Base-by-base conservation (phyloP, 1,284 basidiomycete genomes). In the Malassezia yamatoensis region DNA sequence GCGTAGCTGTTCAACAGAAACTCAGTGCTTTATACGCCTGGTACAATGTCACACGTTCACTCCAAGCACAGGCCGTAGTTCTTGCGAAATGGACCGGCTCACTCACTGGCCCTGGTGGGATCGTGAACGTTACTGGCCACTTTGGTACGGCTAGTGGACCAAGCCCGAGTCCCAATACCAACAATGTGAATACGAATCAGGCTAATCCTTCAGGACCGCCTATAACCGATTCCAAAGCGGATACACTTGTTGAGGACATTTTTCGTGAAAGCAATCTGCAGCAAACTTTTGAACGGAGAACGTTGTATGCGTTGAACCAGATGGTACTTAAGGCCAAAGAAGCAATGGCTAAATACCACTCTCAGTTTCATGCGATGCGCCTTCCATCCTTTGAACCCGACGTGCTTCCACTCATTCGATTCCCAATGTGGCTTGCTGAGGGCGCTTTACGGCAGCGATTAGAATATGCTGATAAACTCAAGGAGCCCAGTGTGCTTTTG, bases 241-340 rank as follows among this genome's bases (percentile, higher is more conserved):
- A 59, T 10, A 62, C 53, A 36, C 70, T 98, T 73, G 85, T 96
- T 35, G 94, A 98, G 75, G 83, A 90, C 37, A 80, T 98, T 39
- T 81, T 96, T 58, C 96, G 96, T 75, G 94, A 98, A 76, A 93
- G 96, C 68, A 87, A 86, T 15, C 84, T 96, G 66, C 87, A 94
- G 75, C 81, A 86, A 49, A 90, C 88, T 3, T 96, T 98, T 73
- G 90, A 94, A 76, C 89, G 87, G 70, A 87, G 90, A 24, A 90
- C 90, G 56, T 82, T 98, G 64, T 83, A 84, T 46, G 89, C 88
- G 36, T 83, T 94, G 18, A 85, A 91, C 72, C 80, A 83, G 16
- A 85, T 94, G 64, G 84, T 98, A 54, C 83, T 85, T 49, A 84
- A 85, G 59, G 88, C 90, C 58, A 87, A 90, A 62, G 84, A 87